Conservation (phyloP, 805 yeast genomes). For the Metschnikowia corniflorae region DNA sequence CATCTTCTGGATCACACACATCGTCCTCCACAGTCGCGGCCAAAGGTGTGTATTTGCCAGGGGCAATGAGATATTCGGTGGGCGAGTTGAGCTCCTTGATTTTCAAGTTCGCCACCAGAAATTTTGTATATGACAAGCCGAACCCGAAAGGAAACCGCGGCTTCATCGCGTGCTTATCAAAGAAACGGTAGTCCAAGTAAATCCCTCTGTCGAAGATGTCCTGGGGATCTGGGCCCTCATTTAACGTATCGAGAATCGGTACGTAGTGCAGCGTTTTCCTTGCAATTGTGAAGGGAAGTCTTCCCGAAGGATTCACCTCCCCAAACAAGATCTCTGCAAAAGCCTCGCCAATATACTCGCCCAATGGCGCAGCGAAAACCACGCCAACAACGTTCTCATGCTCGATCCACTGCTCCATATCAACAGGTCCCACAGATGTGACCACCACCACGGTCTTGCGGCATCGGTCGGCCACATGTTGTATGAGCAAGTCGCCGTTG, state of each 20-base stretch:
- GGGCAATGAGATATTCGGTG: constrained; percentile 43
- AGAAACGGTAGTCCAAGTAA: constrained; percentile 53
- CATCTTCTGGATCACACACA: constrained; percentile 52
- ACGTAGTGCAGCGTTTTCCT: constrained; percentile 46
- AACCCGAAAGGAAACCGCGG: constrained; percentile 62
- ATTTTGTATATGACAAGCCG: constrained; percentile 55
- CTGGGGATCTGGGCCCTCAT: constrained; percentile 32
- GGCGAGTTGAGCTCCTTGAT: constrained; percentile 43
- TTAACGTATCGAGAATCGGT: constrained; percentile 38
- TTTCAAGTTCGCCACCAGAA: constrained; percentile 33
- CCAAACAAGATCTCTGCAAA: constrained; percentile 59
- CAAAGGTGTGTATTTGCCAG: constrained; percentile 44
- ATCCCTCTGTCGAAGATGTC: constrained; percentile 46
- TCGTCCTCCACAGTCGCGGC: constrained; percentile 43
- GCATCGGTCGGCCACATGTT: constrained; percentile 46
- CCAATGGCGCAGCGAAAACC: constrained; percentile 52
- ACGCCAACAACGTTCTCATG: constrained; percentile 58
- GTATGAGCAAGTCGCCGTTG: constrained; percentile 53
- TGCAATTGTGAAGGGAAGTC: constrained; percentile 62
- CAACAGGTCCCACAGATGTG: constrained; percentile 59
- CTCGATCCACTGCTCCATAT: constrained; percentile 55
- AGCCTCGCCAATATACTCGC: constrained; percentile 56
- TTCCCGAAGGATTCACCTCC: constrained; percentile 59
- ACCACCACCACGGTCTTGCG: constrained; percentile 56
- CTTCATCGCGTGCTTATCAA: constrained; percentile 51